phyloP scores from a whole-genome alignment of 768 basidiomycete genomes.

The Pleurotus tuber-regium region DNA sequence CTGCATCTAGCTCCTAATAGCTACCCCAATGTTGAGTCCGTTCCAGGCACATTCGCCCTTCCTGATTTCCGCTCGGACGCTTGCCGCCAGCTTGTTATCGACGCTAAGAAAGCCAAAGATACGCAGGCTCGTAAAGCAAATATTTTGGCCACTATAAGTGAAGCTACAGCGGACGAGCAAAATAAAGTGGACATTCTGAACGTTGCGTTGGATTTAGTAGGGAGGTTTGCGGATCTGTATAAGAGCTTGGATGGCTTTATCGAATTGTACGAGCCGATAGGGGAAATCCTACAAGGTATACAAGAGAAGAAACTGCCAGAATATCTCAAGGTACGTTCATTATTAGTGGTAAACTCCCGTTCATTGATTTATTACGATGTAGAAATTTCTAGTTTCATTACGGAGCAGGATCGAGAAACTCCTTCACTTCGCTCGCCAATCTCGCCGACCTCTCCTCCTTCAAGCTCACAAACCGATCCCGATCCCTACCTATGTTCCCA shows the following conservation, averaged over 20 bases:
- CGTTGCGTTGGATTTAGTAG: conserved; percentile 60
- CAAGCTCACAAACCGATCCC: conserved; percentile 97
- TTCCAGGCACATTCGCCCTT: conserved; percentile 71
- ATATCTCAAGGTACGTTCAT: conserved; percentile 50
- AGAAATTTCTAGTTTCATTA: conserved; percentile 48
- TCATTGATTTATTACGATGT: conserved; percentile 12
- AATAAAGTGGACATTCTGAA: conserved; percentile 71
- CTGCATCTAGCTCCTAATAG: conserved; percentile 71
- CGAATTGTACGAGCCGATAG: conserved; percentile 77
- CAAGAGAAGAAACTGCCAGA: conserved; percentile 44
- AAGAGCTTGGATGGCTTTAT: conserved; percentile 79
- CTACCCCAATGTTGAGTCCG: conserved; percentile 38
- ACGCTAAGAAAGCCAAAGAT: conserved; percentile 37
- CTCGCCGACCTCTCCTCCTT: conserved; percentile 75
- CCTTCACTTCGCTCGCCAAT: conserved; percentile 69
- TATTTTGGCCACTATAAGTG: conserved; percentile 31
- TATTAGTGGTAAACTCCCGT: conserved; percentile 2
- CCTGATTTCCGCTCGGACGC: conserved; percentile 63
- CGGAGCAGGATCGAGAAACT: conserved; percentile 55
- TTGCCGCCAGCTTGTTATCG: conserved; percentile 36
- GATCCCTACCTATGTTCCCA: conserved; percentile 90
- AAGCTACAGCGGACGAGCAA: conserved; percentile 47
- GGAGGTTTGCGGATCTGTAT: conserved; percentile 71
- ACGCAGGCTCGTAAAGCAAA: conserved; percentile 42
- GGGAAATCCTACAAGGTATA: conserved; percentile 53